Conservation (phyloP, 2,329 filamentous ascomycete genomes). For the Paramyrothecium sp. region DNA sequence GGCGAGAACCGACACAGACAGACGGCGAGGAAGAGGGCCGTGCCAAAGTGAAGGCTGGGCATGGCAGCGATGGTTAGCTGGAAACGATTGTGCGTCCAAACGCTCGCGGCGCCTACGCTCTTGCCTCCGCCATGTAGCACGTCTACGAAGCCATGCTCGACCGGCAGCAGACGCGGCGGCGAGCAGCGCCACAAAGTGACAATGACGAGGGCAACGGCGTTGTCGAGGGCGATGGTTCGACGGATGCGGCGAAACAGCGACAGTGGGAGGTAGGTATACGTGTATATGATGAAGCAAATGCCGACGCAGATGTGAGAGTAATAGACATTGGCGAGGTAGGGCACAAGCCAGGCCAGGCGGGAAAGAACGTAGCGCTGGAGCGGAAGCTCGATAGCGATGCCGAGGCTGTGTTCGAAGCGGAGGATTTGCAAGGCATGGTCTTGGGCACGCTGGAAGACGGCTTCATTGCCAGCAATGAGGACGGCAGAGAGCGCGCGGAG, state of each 20-base stretch:
- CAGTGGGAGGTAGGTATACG: conserved; percentile 41
- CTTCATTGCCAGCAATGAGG: conserved; percentile 34
- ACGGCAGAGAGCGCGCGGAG: conserved; percentile 40
- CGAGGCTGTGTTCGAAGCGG: conserved; percentile 30
- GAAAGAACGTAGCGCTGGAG: conserved; percentile 38
- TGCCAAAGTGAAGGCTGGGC: conserved; percentile 48
- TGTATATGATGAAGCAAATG: conserved; percentile 44
- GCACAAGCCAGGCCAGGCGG: conserved; percentile 33
- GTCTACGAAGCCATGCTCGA: conserved; percentile 45
- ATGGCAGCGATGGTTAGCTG: conserved; percentile 48
- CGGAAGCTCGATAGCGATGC: conserved; percentile 36
- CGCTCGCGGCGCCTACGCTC: conserved; percentile 16
- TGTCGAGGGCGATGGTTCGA: conserved; percentile 46
- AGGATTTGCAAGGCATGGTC: conserved; percentile 40
- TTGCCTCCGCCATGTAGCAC: conserved; percentile 31
- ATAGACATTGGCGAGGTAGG: conserved; percentile 39
- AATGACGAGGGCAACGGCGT: conserved; percentile 45
- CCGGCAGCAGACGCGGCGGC: conserved; percentile 45
- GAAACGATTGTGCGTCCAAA: conserved; percentile 44
- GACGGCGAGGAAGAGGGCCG: conserved; percentile 31
- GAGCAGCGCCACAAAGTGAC: conserved; percentile 45
- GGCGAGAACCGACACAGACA: conserved; percentile 36
- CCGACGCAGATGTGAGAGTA: conserved; percentile 45
- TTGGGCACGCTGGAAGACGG: conserved; percentile 34
- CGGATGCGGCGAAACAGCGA: conserved; percentile 38